Percentiles rank a stretch among this genome's conserved stretches.
Evolutionary conservation across 306 rosid species (phyloP).

Genomic region (Acacia acuminata): DNA sequence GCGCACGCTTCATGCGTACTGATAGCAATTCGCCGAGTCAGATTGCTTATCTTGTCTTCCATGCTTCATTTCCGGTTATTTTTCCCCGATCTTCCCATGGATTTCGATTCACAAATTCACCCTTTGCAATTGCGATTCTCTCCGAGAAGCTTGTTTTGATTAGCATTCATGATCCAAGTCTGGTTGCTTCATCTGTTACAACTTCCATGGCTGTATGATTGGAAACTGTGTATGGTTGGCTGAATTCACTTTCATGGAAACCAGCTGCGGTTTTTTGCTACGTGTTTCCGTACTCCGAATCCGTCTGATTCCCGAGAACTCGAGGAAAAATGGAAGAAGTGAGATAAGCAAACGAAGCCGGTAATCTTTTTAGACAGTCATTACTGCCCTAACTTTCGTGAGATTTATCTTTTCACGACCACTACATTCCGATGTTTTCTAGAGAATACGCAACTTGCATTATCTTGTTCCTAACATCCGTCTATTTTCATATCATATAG

Average conservation of each 20-base stretch:
- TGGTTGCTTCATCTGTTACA: not conserved
- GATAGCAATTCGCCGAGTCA: constrained; percentile 4
- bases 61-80: not conserved
- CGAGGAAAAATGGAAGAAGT: constrained; percentile 12
- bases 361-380: constrained; percentile 22
- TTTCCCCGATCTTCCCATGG: not conserved
- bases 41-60: constrained; percentile 22
- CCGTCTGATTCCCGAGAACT: constrained; percentile 41
- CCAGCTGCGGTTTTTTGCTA: not conserved
- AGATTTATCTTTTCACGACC: not conserved
- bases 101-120: not conserved
- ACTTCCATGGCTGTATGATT: constrained; percentile 5
- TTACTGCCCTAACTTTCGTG: constrained; percentile 13
- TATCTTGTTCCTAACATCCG: not conserved
- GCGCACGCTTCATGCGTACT: not conserved
- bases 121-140: not conserved
- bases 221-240: not conserved
- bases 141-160: not conserved
- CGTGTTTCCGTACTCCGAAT: not conserved
- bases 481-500: constrained; percentile 22
- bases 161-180: constrained; percentile 22
- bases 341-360: not conserved
- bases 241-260: constrained; percentile 16
- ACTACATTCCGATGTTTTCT: not conserved
- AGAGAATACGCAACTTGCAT: not conserved